A percentile compares a stretch with the other conserved stretches of the same genome.
Evolutionary conservation across 164 flowering plant species (phyloP).

Genomic region (Platanus orientalis): DNA sequence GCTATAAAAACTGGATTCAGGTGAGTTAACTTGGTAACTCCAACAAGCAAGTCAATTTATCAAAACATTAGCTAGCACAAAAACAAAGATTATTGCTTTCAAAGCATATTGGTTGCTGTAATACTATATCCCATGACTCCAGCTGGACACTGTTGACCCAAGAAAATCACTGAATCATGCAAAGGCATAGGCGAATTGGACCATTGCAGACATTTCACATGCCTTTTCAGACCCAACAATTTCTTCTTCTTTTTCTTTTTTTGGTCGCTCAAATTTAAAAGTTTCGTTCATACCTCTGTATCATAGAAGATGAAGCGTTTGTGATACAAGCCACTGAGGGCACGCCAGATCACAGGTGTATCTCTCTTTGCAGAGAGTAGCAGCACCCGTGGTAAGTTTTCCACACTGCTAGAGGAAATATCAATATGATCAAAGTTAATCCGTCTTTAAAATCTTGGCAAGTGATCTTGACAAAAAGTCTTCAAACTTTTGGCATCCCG

Average conservation of each 20-base stretch:
- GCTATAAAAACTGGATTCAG: not conserved
- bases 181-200: too few species aligned
- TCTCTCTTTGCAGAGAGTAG: slow-evolving; percentile 85
- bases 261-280: too few species aligned
- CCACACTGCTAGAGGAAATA: slow-evolving; percentile 23
- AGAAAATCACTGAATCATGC: not conserved
- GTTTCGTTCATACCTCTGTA: slow-evolving; percentile 47
- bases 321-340: slow-evolving; percentile 73
- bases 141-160: too few species aligned
- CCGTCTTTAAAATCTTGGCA: slow-evolving; percentile 78
- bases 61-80: too few species aligned
- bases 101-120: too few species aligned
- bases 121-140: too few species aligned
- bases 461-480: slow-evolving; percentile 59
- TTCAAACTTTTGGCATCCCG: slow-evolving; percentile 48
- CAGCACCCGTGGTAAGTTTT: slow-evolving; percentile 54
- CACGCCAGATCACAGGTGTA: slow-evolving; percentile 94
- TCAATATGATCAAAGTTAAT: slow-evolving; percentile 40
- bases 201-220: too few species aligned
- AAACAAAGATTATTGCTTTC: too few species aligned
- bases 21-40: too few species aligned
- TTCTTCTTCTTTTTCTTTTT: too few species aligned
- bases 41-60: too few species aligned
- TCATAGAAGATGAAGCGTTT: slow-evolving; percentile 76
- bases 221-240: too few species aligned